Conservation (phyloP, 495 filamentous ascomycete genomes). For the Collariella sp. region DNA sequence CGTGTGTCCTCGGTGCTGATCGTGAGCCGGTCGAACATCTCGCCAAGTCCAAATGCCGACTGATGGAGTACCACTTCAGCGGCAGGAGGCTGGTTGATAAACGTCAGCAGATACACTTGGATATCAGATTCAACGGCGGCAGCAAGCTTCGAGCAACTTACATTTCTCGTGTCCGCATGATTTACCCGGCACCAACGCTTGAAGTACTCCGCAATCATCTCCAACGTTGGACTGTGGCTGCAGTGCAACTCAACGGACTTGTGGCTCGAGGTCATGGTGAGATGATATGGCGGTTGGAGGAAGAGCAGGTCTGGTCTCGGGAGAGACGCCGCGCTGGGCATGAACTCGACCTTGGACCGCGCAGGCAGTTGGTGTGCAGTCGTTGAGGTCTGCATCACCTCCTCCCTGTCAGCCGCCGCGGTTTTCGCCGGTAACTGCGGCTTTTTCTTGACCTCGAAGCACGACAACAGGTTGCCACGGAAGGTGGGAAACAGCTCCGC, state of each 20-base stretch:
- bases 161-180: conserved; percentile 25
- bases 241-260: conserved; percentile 25
- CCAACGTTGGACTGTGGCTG: conserved; percentile 34
- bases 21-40: conserved; percentile 29
- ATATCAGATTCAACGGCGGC: not conserved
- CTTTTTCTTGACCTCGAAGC: conserved; percentile 20
- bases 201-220: conserved; percentile 32
- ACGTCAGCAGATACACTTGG: not conserved
- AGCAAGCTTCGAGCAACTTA: conserved; percentile 1
- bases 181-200: conserved; percentile 33
- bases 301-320: conserved; percentile 32
- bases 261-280: conserved; percentile 18
- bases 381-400: conserved; percentile 10
- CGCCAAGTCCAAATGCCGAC: conserved; percentile 31
- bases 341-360: conserved; percentile 13
- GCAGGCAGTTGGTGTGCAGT: not conserved
- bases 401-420: conserved; percentile 1
- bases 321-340: conserved; percentile 26
- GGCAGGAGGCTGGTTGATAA: conserved; percentile 25
- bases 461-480: conserved; percentile 16
- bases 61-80: conserved; percentile 29
- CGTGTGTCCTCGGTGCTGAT: conserved; percentile 22
- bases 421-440: not conserved
- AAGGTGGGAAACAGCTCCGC: conserved; percentile 26
- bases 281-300: conserved; percentile 33